Evolutionary conservation across 805 yeast genomes (phyloP).

Genomic region (Jamesozyma gamospora): DNA sequence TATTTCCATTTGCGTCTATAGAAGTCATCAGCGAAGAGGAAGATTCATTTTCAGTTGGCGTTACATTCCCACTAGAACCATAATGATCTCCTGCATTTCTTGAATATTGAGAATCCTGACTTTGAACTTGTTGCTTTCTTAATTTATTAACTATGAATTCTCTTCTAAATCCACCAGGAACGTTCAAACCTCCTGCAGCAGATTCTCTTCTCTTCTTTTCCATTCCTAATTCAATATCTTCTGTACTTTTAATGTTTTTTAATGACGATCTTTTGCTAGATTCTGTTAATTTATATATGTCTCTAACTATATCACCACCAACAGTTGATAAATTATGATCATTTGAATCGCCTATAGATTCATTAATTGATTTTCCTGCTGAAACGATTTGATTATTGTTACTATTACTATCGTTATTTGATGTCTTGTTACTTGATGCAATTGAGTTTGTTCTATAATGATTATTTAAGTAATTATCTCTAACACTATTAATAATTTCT

Average conservation of each 20-base stretch:
- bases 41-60: not conserved
- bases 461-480: slow-evolving; percentile 22
- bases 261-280: not conserved
- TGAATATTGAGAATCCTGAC: not conserved
- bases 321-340: slow-evolving; percentile 15
- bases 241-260: slow-evolving; percentile 16
- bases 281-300: slow-evolving; percentile 24
- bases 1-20: not conserved
- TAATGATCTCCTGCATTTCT: not conserved
- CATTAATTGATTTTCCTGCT: not conserved
- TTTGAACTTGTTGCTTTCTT: slow-evolving; percentile 12
- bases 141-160: slow-evolving; percentile 44
- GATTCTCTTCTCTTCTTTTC: slow-evolving; percentile 43
- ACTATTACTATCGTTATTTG: not conserved
- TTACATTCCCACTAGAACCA: not conserved
- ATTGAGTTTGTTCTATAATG: slow-evolving; percentile 3
- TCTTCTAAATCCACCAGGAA: slow-evolving; percentile 79
- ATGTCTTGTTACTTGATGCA: not conserved
- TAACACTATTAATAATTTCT: slow-evolving; percentile 25
- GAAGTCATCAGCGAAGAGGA: too few relatives aligned
- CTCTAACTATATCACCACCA: slow-evolving; percentile 33
- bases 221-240: slow-evolving; percentile 16
- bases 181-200: slow-evolving; percentile 55
- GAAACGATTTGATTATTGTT: not conserved
- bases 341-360: not conserved